Percentiles rank a stretch among this genome's conserved stretches.
Evolutionary conservation across 495 filamentous ascomycete species (phyloP).

Genomic region (Penicillium taxi): DNA sequence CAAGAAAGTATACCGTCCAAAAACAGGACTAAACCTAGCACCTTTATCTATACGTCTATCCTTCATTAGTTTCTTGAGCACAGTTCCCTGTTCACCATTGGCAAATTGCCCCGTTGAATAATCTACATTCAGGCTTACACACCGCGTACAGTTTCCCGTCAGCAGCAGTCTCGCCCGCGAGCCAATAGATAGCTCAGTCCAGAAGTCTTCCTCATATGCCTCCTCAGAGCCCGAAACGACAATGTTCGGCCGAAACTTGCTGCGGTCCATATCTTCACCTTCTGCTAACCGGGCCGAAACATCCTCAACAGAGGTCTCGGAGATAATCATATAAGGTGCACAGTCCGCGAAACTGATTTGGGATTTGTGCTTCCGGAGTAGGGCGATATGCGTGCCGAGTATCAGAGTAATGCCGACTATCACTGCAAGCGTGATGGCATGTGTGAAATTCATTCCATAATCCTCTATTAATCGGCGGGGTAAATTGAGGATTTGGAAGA

Average conservation of each 20-base stretch:
- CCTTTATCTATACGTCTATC: slow-evolving; percentile 73
- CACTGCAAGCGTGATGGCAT: neutral
- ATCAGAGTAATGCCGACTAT: neutral
- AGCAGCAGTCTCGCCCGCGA: slow-evolving; percentile 41
- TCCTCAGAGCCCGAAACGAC: slow-evolving; percentile 53
- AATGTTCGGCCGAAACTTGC: slow-evolving; percentile 81
- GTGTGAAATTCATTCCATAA: neutral
- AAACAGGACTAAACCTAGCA: slow-evolving; percentile 67
- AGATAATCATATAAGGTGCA: slow-evolving; percentile 68
- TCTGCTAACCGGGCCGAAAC: slow-evolving; percentile 53
- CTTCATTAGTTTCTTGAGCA: slow-evolving; percentile 69
- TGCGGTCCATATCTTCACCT: slow-evolving; percentile 55
- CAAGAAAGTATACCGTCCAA: slow-evolving; percentile 75
- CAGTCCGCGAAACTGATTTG: slow-evolving; percentile 72
- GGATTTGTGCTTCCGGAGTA: slow-evolving; percentile 14
- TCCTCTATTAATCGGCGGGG: neutral
- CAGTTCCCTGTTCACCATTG: slow-evolving; percentile 52
- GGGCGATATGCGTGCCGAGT: neutral
- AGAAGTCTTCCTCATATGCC: slow-evolving; percentile 81
- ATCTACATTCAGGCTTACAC: slow-evolving; percentile 73
- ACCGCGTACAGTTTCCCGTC: slow-evolving; percentile 76
- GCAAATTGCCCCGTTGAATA: slow-evolving; percentile 64
- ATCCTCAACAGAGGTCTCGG: slow-evolving; percentile 58
- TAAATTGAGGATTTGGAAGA: neutral
- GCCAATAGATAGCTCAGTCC: slow-evolving; percentile 54